Conservation (phyloP, 148 eudicot genomes). For the Silene latifolia region DNA sequence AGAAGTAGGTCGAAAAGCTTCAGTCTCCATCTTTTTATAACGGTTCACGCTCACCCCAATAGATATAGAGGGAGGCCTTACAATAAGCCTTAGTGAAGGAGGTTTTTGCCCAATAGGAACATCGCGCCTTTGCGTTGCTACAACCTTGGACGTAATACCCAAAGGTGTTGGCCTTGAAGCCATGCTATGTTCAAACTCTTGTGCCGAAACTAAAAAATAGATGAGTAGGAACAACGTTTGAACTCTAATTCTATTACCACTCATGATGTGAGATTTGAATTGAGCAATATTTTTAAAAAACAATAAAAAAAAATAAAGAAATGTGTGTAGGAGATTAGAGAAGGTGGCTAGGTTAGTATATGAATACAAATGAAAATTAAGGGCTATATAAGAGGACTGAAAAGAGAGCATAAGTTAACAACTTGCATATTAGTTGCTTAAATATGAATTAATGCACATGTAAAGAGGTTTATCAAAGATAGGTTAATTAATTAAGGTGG, state of each 20-base stretch:
- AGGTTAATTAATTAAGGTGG: neutral
- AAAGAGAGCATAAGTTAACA: neutral
- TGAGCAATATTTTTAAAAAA: no score
- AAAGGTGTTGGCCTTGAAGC: conserved; percentile 22
- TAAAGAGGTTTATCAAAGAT: neutral
- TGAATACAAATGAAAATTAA: conserved; percentile 18
- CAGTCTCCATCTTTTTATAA: conserved; percentile 31
- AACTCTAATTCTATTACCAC: neutral
- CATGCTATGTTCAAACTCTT: neutral
- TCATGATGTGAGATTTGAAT: neutral
- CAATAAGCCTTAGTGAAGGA: conserved; percentile 11
- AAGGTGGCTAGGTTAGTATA: neutral
- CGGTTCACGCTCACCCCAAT: conserved; percentile 28
- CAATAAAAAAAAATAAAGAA: neutral
- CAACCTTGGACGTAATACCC: neutral
- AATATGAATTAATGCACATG: neutral
- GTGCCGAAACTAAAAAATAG: neutral
- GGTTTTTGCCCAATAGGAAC: conserved; percentile 3
- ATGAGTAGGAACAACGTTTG: neutral
- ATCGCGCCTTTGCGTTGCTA: neutral
- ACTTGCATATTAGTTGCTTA: conserved; percentile 7
- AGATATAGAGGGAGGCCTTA: conserved; percentile 13
- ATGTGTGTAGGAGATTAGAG: neutral
- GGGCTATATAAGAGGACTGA: conserved; percentile 30
- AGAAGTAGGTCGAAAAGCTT: conserved; percentile 48